Conservation (phyloP, 257 asterid genomes). For the Coffea eugenioides region DNA sequence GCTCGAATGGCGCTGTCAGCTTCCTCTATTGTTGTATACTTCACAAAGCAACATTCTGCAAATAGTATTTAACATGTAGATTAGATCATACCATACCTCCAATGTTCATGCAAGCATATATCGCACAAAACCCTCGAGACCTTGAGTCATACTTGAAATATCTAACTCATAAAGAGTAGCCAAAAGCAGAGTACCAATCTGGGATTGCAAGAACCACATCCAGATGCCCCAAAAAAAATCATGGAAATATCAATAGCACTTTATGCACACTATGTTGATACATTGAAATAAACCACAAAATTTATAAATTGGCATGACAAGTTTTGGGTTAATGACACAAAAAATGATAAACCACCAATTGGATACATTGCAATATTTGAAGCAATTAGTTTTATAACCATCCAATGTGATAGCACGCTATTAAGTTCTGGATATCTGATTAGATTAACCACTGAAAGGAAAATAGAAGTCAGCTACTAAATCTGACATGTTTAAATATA, state of each 20-base stretch:
- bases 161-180: background rate
- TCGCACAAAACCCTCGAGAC: background rate
- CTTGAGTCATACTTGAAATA: background rate
- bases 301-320: background rate
- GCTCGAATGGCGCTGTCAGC: slow-evolving; percentile 75
- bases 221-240: background rate
- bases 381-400: too few relatives aligned
- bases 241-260: background rate
- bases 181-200: background rate
- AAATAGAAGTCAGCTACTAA: background rate
- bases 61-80: background rate
- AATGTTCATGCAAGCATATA: background rate
- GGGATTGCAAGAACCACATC: background rate
- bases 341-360: background rate
- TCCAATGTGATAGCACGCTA: background rate
- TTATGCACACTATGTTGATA: background rate
- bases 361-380: too few relatives aligned
- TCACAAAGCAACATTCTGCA: slow-evolving; percentile 85
- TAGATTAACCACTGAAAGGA: background rate
- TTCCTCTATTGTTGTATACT: slow-evolving; percentile 65
- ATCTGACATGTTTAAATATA: too few relatives aligned
- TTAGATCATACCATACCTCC: background rate
- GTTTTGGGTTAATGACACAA: background rate
- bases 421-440: background rate
- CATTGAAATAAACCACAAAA: background rate